These are phyloP conservation scores for Stevia rebaudiana DNA, from an alignment of 140 eudicot genomes.

Conservation along the genomic window DNA sequence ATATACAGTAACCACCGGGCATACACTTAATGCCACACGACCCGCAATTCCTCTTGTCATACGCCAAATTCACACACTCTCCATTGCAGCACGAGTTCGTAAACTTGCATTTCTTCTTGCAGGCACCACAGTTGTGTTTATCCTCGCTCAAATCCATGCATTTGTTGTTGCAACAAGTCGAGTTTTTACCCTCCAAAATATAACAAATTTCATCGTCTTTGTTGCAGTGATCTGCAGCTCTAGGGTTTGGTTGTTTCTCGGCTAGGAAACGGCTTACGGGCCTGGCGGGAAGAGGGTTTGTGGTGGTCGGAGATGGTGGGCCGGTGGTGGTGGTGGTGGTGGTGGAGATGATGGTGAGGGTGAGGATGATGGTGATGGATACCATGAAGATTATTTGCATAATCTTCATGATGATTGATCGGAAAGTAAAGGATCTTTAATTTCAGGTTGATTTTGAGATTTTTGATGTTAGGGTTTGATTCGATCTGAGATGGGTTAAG, in stretches of 20 bases:
- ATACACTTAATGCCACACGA: constrained; percentile 11
- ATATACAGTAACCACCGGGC: constrained; percentile 11
- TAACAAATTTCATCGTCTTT: not conserved
- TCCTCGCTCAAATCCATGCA: constrained; percentile 11
- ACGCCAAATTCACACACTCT: constrained; percentile 14
- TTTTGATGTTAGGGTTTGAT: not conserved
- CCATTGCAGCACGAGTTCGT: not conserved
- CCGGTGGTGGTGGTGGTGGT: not conserved
- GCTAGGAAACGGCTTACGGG: constrained; percentile 3
- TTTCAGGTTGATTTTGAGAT: not conserved
- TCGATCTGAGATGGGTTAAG: not conserved
- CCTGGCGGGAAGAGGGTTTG: not conserved
- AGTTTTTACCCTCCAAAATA: not conserved
- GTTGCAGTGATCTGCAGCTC: constrained; percentile 1
- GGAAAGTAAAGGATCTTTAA: not conserved
- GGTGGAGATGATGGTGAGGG: not conserved
- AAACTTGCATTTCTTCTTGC: constrained; percentile 16
- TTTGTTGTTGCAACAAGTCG: constrained; percentile 14
- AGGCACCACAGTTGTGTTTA: constrained; percentile 12
- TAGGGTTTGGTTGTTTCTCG: constrained; percentile 1
- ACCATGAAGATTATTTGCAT: constrained; percentile 43
- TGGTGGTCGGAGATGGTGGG: not conserved
- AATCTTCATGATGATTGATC: constrained; percentile 38
- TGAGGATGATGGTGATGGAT: constrained; percentile 20
- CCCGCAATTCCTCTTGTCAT: constrained; percentile 15